A percentile compares a stretch with the other conserved stretches of the same genome.
These are phyloP conservation scores for Phytophthora tubulina DNA, from an alignment of 352 stramenopile genomes.

Conservation along the genomic window DNA sequence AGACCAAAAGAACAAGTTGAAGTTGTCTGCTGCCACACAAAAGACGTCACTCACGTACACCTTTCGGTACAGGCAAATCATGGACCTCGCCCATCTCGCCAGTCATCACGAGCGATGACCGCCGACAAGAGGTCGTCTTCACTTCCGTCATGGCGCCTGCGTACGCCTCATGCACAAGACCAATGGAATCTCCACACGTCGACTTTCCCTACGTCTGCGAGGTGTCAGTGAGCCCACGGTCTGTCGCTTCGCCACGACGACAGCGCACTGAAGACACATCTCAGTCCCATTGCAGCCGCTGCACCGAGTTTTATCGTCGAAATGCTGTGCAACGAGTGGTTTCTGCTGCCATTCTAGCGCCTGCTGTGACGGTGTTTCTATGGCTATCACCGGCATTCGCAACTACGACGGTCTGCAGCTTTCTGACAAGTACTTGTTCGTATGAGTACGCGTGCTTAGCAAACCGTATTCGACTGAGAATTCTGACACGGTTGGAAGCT, in stretches of 20 bases:
- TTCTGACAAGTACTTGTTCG: slow-evolving; percentile 61
- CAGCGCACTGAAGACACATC: not conserved
- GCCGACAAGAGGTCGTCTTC: slow-evolving; percentile 2
- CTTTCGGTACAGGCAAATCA: not conserved
- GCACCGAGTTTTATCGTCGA: slow-evolving; percentile 32
- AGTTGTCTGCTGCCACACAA: slow-evolving; percentile 7
- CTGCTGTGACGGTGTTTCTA: slow-evolving; percentile 71
- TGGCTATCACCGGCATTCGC: slow-evolving; percentile 71
- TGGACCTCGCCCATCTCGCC: slow-evolving; percentile 18
- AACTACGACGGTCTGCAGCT: slow-evolving; percentile 68
- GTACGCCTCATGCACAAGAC: not conserved
- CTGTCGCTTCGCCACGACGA: slow-evolving; percentile 15
- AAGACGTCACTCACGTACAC: not conserved
- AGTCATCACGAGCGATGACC: slow-evolving; percentile 16
- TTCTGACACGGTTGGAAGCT: slow-evolving; percentile 47
- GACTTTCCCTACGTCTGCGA: slow-evolving; percentile 19
- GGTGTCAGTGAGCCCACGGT: slow-evolving; percentile 5
- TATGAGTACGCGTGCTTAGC: slow-evolving; percentile 81
- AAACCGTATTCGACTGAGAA: slow-evolving; percentile 64
- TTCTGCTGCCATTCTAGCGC: slow-evolving; percentile 63
- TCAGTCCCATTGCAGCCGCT: slow-evolving; percentile 6
- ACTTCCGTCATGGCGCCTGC: not conserved
- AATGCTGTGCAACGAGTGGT: slow-evolving; percentile 72
- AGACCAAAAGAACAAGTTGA: slow-evolving; percentile 1
- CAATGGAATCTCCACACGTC: not conserved